Evolutionary conservation across 805 yeast species (phyloP).

Genomic region (Phaffomyces thermotolerans): DNA sequence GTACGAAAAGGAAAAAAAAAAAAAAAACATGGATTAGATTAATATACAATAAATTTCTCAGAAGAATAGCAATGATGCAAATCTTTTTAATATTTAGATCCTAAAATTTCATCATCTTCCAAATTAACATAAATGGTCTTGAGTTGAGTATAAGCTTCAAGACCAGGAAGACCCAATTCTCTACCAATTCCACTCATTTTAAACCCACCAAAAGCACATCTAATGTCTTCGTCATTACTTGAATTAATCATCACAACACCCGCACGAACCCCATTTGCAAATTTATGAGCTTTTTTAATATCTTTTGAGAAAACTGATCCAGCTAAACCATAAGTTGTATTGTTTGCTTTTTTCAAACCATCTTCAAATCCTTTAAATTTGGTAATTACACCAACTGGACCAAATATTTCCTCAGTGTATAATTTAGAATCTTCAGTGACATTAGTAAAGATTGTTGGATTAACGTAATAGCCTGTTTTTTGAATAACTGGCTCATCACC

Average conservation of each 20-base stretch:
- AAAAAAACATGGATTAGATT: too few relatives aligned
- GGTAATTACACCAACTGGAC: conserved; percentile 72
- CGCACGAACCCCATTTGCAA: conserved; percentile 53
- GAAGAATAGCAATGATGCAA: too few relatives aligned
- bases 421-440: conserved; percentile 59
- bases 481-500: conserved; percentile 25
- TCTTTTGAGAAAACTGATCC: conserved; percentile 73
- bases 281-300: conserved; percentile 54
- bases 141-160: conserved; percentile 62
- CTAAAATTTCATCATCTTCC: conserved; percentile 26
- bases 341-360: conserved; percentile 62
- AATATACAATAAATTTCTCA: too few relatives aligned
- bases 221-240: conserved; percentile 55
- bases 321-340: conserved; percentile 71
- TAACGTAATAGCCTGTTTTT: conserved; percentile 52
- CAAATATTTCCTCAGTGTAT: conserved; percentile 78
- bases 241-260: conserved; percentile 69
- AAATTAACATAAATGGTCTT: conserved; percentile 73
- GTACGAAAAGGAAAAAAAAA: too few relatives aligned
- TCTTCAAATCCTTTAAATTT: conserved; percentile 63
- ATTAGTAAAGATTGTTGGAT: conserved; percentile 72
- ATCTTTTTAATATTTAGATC: too few relatives aligned
- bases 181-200: conserved; percentile 76
- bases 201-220: conserved; percentile 77
- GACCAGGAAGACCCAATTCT: conserved; percentile 71